phyloP scores from a whole-genome alignment of 2,329 filamentous ascomycete genomes.

The Botrytis porri region DNA sequence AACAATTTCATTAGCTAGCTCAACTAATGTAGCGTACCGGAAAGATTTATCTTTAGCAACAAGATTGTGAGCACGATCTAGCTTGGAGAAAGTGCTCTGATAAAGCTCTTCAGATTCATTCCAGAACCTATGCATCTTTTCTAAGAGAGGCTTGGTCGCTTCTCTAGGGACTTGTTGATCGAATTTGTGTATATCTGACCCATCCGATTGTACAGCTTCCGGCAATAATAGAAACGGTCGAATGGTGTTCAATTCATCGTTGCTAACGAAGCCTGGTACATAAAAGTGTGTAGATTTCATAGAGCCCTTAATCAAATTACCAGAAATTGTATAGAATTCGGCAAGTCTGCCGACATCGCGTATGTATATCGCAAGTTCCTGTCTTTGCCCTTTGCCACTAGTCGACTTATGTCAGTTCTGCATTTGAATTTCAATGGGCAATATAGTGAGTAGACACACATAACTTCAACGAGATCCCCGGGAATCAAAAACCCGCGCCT shows the following conservation, averaged over 20 bases:
- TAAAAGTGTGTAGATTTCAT: slow-evolving; percentile 42
- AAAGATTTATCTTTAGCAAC: slow-evolving; percentile 45
- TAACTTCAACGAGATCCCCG: slow-evolving; percentile 39
- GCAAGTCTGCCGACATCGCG: slow-evolving; percentile 41
- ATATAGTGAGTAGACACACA: slow-evolving; percentile 24
- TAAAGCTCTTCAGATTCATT: slow-evolving; percentile 47
- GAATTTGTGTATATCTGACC: slow-evolving; percentile 39
- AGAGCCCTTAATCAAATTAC: slow-evolving; percentile 45
- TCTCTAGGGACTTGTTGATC: slow-evolving; percentile 45
- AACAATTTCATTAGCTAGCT: slow-evolving; percentile 45
- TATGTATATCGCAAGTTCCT: slow-evolving; percentile 48
- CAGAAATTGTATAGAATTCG: slow-evolving; percentile 51
- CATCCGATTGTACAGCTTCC: slow-evolving; percentile 38
- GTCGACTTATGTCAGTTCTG: neutral
- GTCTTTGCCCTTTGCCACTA: slow-evolving; percentile 15
- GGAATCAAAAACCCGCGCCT: slow-evolving; percentile 35
- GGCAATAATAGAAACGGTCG: slow-evolving; percentile 45
- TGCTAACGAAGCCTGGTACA: slow-evolving; percentile 46
- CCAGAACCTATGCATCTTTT: slow-evolving; percentile 44
- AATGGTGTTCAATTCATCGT: slow-evolving; percentile 43
- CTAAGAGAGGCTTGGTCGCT: slow-evolving; percentile 45
- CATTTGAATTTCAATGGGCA: neutral
- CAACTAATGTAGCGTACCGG: slow-evolving; percentile 43
- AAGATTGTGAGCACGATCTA: slow-evolving; percentile 49
- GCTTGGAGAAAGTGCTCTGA: slow-evolving; percentile 43